Percentiles rank a stretch among this genome's conserved stretches.
Conservation (phyloP, 192 early-diverging fungal genomes). For the Coemansia sp. region DNA sequence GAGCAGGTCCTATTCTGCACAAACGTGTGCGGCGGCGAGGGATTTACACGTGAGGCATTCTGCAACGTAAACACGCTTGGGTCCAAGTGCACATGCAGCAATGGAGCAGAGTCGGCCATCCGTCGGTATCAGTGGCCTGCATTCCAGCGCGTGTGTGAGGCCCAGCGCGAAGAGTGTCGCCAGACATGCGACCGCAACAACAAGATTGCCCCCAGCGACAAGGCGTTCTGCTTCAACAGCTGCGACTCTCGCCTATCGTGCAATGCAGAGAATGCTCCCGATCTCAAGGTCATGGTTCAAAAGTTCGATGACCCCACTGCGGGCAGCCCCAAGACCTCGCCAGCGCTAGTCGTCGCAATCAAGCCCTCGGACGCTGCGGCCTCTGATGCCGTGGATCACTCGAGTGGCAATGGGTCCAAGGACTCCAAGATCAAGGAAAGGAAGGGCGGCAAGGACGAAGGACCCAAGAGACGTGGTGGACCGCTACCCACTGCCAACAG, state of each 20-base stretch:
- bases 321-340: constrained; percentile 29
- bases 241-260: constrained; percentile 45
- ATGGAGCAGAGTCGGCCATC: constrained; percentile 51
- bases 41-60: constrained; percentile 44
- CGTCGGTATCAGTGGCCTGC: constrained; percentile 53
- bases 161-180: constrained; percentile 42
- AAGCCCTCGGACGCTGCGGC: constrained; percentile 2
- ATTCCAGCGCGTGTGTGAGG: constrained; percentile 55
- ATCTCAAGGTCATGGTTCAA: constrained; percentile 51
- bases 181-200: constrained; percentile 32
- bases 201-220: constrained; percentile 20
- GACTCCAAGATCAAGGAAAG: constrained; percentile 30
- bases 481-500: constrained; percentile 32
- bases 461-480: constrained; percentile 35
- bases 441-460: constrained; percentile 18
- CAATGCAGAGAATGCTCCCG: constrained; percentile 31
- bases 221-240: constrained; percentile 46
- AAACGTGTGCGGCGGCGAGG: constrained; percentile 51
- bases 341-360: not conserved
- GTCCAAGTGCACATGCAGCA: constrained; percentile 46
- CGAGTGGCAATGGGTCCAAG: not conserved
- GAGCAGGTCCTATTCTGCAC: constrained; percentile 54
- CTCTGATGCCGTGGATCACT: constrained; percentile 1
- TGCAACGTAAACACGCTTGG: constrained; percentile 50
- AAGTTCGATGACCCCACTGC: constrained; percentile 45